Evolutionary conservation across 169 alveolate genomes (phyloP).

Genomic region (Plasmodium cynomolgi): DNA sequence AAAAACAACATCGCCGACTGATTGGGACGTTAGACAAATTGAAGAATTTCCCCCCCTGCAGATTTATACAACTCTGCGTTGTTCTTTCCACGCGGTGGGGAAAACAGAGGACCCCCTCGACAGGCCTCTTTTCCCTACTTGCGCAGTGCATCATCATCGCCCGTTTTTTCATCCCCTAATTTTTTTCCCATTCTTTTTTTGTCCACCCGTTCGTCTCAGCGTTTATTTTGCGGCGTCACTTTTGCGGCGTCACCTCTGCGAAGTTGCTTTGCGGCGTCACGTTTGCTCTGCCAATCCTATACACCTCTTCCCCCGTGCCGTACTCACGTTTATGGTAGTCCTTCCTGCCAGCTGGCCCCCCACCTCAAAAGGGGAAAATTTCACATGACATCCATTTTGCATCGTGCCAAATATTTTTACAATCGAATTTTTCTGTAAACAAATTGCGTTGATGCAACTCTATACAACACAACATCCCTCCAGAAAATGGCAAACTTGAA

Average conservation of each 20-base stretch:
- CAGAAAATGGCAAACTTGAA: background rate
- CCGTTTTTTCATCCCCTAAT: background rate
- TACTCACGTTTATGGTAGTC: background rate
- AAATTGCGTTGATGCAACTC: background rate
- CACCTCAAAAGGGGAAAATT: background rate
- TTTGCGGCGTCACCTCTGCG: too few relatives aligned
- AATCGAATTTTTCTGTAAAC: background rate
- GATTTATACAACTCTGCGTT: background rate
- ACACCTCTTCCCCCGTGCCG: background rate
- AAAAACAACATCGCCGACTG: slow-evolving; percentile 76
- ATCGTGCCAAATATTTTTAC: background rate
- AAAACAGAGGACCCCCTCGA: background rate
- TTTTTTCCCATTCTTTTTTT: background rate
- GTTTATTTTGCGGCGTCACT: background rate
- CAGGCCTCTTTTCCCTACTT: background rate
- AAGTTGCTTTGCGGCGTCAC: background rate
- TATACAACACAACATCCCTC: background rate
- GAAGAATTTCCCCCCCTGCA: background rate
- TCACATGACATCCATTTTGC: background rate
- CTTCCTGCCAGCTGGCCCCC: background rate
- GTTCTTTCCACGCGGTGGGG: background rate
- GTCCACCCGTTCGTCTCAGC: background rate
- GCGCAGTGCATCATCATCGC: background rate
- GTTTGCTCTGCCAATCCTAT: too few relatives aligned
- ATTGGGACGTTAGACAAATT: background rate